A percentile compares a stretch with the other conserved stretches of the same genome.
Conservation (phyloP, 2,329 filamentous ascomycete species). For the Pseudogymnoascus sp. region DNA sequence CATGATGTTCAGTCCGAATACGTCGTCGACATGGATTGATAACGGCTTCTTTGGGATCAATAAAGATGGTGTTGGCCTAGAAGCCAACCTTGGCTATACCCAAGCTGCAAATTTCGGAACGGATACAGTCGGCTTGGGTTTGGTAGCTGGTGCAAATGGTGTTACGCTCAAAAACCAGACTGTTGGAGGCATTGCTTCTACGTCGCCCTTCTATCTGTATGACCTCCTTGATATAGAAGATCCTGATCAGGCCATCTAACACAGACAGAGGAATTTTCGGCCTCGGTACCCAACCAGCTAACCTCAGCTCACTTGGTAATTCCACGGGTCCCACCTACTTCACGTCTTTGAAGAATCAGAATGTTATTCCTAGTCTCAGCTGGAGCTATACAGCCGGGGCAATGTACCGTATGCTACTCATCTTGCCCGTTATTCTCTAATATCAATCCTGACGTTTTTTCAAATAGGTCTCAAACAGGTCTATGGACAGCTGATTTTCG, state of each 20-base stretch:
- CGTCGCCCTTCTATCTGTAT: conserved; percentile 34
- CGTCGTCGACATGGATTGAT: conserved; percentile 32
- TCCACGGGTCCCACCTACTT: conserved; percentile 32
- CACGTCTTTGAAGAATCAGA: conserved; percentile 31
- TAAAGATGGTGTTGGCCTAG: conserved; percentile 31
- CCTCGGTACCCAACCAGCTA: conserved; percentile 33
- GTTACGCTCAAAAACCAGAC: conserved; percentile 19
- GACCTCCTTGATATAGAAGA: conserved; percentile 17
- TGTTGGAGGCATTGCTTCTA: conserved; percentile 27
- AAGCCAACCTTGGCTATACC: conserved; percentile 33
- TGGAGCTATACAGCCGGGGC: conserved; percentile 39
- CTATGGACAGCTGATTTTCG: conserved; percentile 35
- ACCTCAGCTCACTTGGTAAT: conserved; percentile 33
- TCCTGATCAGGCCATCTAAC: conserved; percentile 15
- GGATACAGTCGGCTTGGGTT: conserved; percentile 16
- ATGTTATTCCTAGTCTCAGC: conserved; percentile 34
- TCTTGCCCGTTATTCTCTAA: background rate
- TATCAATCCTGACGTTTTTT: background rate
- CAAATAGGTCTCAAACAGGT: conserved; percentile 20
- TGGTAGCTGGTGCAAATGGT: conserved; percentile 20
- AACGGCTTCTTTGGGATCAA: conserved; percentile 32
- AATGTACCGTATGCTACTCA: conserved; percentile 29
- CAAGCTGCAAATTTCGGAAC: conserved; percentile 21
- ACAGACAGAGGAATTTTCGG: conserved; percentile 33
- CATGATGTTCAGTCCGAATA: conserved; percentile 29